Percentiles rank a stretch among this genome's conserved stretches.
Conservation (phyloP, 805 yeast species). For the Metschnikowia henanensis region DNA sequence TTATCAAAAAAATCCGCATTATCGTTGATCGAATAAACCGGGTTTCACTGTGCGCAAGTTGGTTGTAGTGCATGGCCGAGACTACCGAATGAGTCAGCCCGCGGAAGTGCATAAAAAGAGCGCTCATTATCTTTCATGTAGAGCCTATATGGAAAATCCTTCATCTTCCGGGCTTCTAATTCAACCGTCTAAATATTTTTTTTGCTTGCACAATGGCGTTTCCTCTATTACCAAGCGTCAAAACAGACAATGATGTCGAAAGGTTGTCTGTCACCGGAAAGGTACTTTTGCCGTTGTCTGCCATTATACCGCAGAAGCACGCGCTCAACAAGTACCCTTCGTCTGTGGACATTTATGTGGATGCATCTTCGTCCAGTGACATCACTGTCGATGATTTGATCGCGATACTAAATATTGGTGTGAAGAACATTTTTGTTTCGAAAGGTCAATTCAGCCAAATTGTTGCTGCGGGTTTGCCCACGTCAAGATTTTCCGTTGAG, state of each 20-base stretch:
- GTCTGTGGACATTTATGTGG: conserved; percentile 31
- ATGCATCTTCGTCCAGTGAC: conserved; percentile 22
- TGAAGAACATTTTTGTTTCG: conserved; percentile 44
- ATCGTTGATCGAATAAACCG: too few relatives aligned
- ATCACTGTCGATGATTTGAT: conserved; percentile 39
- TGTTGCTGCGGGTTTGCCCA: conserved; percentile 17
- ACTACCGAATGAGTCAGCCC: conserved; percentile 13
- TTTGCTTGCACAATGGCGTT: conserved; percentile 29
- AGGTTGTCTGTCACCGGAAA: conserved; percentile 36
- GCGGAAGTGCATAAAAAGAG: conserved; percentile 1
- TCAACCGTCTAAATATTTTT: background rate
- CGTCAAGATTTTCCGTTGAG: conserved; percentile 19
- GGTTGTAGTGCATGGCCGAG: too few relatives aligned
- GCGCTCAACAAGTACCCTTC: conserved; percentile 32
- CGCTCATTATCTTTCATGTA: background rate
- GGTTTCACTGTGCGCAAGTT: too few relatives aligned
- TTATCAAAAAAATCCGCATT: too few relatives aligned
- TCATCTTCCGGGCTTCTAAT: background rate
- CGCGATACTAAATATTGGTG: conserved; percentile 62
- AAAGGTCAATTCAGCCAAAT: conserved; percentile 12
- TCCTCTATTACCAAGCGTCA: conserved; percentile 38
- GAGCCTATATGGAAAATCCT: background rate
- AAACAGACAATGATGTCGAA: conserved; percentile 22
- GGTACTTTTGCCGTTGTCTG: conserved; percentile 29
- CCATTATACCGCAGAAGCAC: conserved; percentile 31